Base-by-base conservation (phyloP, 140 eudicot genomes). In the Flaveria floridana region DNA sequence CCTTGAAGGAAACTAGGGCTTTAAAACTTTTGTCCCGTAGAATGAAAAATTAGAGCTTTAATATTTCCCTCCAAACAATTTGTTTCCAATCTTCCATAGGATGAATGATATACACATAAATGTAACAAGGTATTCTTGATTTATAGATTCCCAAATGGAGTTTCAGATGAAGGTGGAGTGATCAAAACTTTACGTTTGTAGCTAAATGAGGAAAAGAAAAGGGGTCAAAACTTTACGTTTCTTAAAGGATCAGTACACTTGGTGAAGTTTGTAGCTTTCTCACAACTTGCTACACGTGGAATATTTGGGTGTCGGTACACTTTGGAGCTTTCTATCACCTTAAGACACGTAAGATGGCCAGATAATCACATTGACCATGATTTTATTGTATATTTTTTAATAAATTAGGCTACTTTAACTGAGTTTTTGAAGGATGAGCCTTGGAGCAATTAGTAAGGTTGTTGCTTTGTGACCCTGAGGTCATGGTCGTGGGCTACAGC, bases 271-370 rank as follows among this genome's bases (percentile, higher is more conserved):
- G 67, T 19, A 79, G 52, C 23, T 79, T 42, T 79, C 50, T 65
- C 50, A 72, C 39, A 67, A 53, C 62, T 41, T 53, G 68, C 30
- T 19, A 79, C 79, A 73, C 79, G 71, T 79, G 75, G 74, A 79
- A 7, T 7, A 37, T 65, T 72, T 9, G 14, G 25, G 61, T 72
- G 75, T 73, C 79, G 71, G 75, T 65, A 44, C 44, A 42, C 23
- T 55, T 79, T 79, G 70, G 74, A 79, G 25, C 67, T 42, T 72
- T 79, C 79, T 79, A 13, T 73, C 74, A 72, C 41, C 13, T 39
- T 52, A n/a, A 25, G 14, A 79, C 79, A 79, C 75, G 75, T 65
- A 65, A 72, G 79, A 73, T 42, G n/a, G 79, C 75, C 83, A 65
- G 75, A 53, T 79, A 67, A 55, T 34, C 64, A 66, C 42, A 23